Evolutionary conservation across 805 yeast species (phyloP).

Genomic region (fission yeast (Schizosaccharomyces pombe)): DNA sequence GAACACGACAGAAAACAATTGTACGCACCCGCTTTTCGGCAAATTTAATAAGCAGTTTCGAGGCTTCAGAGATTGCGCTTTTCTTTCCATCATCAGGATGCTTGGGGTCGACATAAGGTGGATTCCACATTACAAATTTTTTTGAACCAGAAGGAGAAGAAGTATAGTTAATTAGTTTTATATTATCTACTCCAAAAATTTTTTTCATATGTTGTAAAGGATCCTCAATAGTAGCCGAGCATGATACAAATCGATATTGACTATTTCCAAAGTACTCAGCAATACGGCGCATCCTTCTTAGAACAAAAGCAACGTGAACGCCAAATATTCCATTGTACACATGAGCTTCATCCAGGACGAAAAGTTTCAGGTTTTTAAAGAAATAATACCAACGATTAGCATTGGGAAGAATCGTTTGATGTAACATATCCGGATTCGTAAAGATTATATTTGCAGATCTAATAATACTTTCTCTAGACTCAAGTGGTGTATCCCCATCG

Average conservation of each 20-base stretch:
- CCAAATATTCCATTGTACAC: constrained; percentile 82
- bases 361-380: constrained; percentile 36
- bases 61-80: constrained; percentile 52
- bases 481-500: constrained; percentile 75
- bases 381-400: constrained; percentile 54
- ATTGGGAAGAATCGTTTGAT: constrained; percentile 59
- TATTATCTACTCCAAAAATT: constrained; percentile 43
- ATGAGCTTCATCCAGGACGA: constrained; percentile 64
- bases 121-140: constrained; percentile 60
- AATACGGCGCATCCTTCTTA: constrained; percentile 56
- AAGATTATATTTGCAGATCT: constrained; percentile 54
- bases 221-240: constrained; percentile 75
- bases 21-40: constrained; percentile 45
- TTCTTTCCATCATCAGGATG: constrained; percentile 41
- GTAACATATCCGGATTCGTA: constrained; percentile 89
- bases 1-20: constrained; percentile 71
- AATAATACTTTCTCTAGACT: constrained; percentile 30
- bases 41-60: constrained; percentile 44
- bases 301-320: constrained; percentile 64
- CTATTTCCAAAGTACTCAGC: constrained; percentile 30
- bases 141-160: constrained; percentile 77
- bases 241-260: constrained; percentile 48
- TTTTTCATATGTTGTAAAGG: constrained; percentile 52
- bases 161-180: constrained; percentile 43
- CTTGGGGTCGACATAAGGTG: constrained; percentile 39